phyloP scores from a whole-genome alignment of 306 rosid genomes.

The Urtica urens region DNA sequence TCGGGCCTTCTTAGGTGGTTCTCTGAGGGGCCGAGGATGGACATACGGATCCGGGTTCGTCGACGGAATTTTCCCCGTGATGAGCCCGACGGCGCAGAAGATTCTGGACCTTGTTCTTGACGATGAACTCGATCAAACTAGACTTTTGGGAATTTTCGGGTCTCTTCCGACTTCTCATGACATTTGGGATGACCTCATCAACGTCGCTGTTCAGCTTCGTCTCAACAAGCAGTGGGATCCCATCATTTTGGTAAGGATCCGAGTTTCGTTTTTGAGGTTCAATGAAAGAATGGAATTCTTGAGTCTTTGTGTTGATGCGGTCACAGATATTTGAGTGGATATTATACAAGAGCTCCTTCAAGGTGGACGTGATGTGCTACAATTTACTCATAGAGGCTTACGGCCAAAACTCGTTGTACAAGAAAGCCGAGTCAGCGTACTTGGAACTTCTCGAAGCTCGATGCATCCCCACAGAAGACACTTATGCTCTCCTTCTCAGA shows the following conservation, averaged over 20 bases:
- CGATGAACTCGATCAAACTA: slow-evolving; percentile 33
- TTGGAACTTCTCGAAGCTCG: slow-evolving; percentile 62
- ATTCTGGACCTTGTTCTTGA: slow-evolving; percentile 47
- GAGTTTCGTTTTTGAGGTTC: background rate
- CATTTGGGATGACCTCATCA: slow-evolving; percentile 76
- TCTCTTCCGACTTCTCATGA: slow-evolving; percentile 58
- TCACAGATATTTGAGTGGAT: slow-evolving; percentile 82
- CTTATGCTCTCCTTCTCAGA: slow-evolving; percentile 81
- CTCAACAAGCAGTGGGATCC: slow-evolving; percentile 65
- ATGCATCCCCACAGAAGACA: slow-evolving; percentile 86
- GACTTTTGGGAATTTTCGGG: slow-evolving; percentile 54
- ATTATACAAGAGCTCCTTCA: slow-evolving; percentile 64
- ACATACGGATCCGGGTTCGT: slow-evolving; percentile 94
- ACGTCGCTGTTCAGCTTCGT: slow-evolving; percentile 80
- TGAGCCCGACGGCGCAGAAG: slow-evolving; percentile 58
- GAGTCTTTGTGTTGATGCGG: slow-evolving; percentile 6
- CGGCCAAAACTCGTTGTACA: slow-evolving; percentile 53
- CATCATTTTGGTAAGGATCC: slow-evolving; percentile 51
- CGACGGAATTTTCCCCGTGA: slow-evolving; percentile 78
- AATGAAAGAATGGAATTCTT: background rate
- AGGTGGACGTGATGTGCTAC: slow-evolving; percentile 82
- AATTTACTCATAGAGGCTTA: slow-evolving; percentile 86
- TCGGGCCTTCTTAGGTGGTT: slow-evolving; percentile 55
- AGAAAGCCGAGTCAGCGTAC: slow-evolving; percentile 71
- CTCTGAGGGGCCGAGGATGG: slow-evolving; percentile 89